Evolutionary conservation across 148 eudicot genomes (phyloP).

Genomic region (Hydrangea macrophylla): DNA sequence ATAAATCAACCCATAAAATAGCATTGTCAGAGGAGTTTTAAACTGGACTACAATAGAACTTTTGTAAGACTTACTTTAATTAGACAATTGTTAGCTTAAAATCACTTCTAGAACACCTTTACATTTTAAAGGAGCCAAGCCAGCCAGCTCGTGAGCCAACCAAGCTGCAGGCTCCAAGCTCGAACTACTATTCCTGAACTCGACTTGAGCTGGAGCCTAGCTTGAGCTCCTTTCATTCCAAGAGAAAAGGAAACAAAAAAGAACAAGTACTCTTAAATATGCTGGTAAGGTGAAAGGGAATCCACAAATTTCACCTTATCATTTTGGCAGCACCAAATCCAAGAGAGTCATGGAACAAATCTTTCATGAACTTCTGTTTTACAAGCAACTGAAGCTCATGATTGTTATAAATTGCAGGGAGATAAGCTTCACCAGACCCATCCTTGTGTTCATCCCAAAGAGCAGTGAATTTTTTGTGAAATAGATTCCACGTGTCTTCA

Average conservation of each 20-base stretch:
- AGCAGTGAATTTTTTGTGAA: slow-evolving; percentile 59
- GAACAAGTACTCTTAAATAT: neutral
- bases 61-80: no score
- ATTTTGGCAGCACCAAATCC: slow-evolving; percentile 97
- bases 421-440: slow-evolving; percentile 91
- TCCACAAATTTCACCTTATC: slow-evolving; percentile 55
- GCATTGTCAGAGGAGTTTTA: neutral
- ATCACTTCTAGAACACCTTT: neutral
- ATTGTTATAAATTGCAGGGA: slow-evolving; percentile 67
- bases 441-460: slow-evolving; percentile 89
- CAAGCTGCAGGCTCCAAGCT: neutral
- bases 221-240: neutral
- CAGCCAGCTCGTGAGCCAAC: neutral
- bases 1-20: slow-evolving; percentile 11
- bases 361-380: slow-evolving; percentile 58
- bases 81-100: neutral
- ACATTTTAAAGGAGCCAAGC: neutral
- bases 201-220: neutral
- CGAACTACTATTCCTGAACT: neutral
- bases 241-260: neutral
- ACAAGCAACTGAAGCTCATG: slow-evolving; percentile 54
- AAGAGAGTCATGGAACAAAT: slow-evolving; percentile 79
- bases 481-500: slow-evolving; percentile 78
- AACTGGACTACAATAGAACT: neutral
- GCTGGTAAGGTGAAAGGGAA: neutral